Percentiles rank a stretch among this genome's conserved stretches.
These are phyloP conservation scores for Citrullus amarus DNA, from an alignment of 306 rosid species.

Conservation along the genomic window DNA sequence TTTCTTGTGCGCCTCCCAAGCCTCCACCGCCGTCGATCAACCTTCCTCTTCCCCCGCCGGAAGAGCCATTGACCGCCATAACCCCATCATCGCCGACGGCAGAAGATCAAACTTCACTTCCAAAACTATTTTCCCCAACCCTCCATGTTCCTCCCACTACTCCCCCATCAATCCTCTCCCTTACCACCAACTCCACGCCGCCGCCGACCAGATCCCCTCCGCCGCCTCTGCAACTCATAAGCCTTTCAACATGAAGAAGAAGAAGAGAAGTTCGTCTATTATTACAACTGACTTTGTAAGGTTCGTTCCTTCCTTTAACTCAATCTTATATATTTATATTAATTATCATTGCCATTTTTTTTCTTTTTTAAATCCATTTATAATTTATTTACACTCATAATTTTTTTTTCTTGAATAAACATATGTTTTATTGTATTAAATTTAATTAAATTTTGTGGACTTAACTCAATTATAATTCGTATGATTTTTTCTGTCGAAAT, in stretches of 20 bases:
- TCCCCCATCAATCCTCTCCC: conserved; percentile 32
- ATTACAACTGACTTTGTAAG: conserved; percentile 12
- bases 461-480: too few relatives aligned
- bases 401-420: too few relatives aligned
- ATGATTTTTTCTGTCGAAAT: too few relatives aligned
- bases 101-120: conserved; percentile 12
- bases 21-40: conserved; percentile 73
- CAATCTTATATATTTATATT: not conserved
- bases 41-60: conserved; percentile 42
- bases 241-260: not conserved
- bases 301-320: not conserved
- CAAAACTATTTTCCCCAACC: conserved; percentile 3
- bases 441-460: too few relatives aligned
- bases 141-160: conserved; percentile 27
- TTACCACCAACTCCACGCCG: conserved; percentile 21
- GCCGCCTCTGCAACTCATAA: conserved; percentile 13
- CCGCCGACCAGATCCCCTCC: conserved; percentile 14
- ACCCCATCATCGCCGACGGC: conserved; percentile 64
- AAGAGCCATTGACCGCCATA: conserved; percentile 78
- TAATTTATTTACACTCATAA: too few relatives aligned
- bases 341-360: not conserved
- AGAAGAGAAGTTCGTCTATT: conserved; percentile 14
- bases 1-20: conserved; percentile 81
- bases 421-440: too few relatives aligned
- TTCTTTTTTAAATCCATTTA: too few relatives aligned